These are phyloP conservation scores for Candida sithepensis DNA, from an alignment of 805 yeast species.

Conservation along the genomic window DNA sequence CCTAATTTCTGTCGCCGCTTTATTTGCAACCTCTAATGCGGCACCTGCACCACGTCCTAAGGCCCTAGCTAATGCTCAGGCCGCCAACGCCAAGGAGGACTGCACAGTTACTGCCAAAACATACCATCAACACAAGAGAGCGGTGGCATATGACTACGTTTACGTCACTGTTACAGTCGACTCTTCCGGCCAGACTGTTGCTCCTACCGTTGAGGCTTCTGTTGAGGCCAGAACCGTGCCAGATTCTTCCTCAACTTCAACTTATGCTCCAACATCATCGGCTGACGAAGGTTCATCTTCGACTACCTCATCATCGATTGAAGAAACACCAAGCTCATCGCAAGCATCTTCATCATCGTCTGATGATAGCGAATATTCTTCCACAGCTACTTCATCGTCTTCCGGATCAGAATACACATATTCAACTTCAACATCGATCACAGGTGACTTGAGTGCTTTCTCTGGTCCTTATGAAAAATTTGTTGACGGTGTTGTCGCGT, in stretches of 20 bases:
- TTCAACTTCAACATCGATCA: constrained; percentile 33
- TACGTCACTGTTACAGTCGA: constrained; percentile 55
- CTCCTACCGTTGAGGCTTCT: constrained; percentile 30
- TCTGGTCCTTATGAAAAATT: constrained; percentile 50
- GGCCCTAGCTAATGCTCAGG: constrained; percentile 37
- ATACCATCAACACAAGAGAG: constrained; percentile 56
- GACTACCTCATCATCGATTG: constrained; percentile 28
- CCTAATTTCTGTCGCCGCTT: constrained; percentile 24
- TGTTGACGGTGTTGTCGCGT: constrained; percentile 66
- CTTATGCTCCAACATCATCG: constrained; percentile 23
- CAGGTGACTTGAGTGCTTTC: constrained; percentile 52
- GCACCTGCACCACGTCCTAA: constrained; percentile 29
- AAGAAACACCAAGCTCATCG: not conserved
- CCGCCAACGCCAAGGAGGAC: constrained; percentile 32
- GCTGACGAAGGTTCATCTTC: constrained; percentile 7
- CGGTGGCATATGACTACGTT: constrained; percentile 43
- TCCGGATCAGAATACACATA: constrained; percentile 43
- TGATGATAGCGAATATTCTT: constrained; percentile 19
- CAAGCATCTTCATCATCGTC: constrained; percentile 32
- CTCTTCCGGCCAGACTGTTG: constrained; percentile 43
- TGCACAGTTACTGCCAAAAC: constrained; percentile 37
- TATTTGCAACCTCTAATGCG: not conserved
- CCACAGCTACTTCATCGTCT: constrained; percentile 29
- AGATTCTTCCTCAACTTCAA: constrained; percentile 6
- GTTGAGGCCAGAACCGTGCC: constrained; percentile 3